Conservation (phyloP, 257 asterid genomes). For the Ajuga chamaepitys region DNA sequence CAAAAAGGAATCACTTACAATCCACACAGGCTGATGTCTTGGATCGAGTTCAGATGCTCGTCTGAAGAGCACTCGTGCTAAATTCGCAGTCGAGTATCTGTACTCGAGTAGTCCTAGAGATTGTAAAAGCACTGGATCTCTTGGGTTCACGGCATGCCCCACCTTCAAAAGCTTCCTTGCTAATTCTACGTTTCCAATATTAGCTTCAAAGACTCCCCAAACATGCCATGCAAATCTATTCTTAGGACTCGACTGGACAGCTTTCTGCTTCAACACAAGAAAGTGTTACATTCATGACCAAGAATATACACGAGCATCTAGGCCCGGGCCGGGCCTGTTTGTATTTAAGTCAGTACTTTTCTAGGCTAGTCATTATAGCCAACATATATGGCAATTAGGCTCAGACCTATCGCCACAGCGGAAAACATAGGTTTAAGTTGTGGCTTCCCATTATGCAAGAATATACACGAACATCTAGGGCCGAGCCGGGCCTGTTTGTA, state of each 20-base stretch:
- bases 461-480: not conserved
- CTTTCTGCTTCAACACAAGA: constrained; percentile 43
- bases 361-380: too few relatives aligned
- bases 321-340: not conserved
- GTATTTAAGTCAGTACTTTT: too few relatives aligned
- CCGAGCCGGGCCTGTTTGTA: not conserved
- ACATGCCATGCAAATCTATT: constrained; percentile 98
- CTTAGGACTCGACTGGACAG: constrained; percentile 95
- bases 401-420: too few relatives aligned
- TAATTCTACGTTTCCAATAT: constrained; percentile 52
- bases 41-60: constrained; percentile 83
- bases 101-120: constrained; percentile 82
- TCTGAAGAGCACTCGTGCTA: constrained; percentile 67
- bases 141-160: constrained; percentile 81
- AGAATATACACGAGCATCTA: not conserved
- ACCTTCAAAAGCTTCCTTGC: constrained; percentile 85
- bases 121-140: constrained; percentile 95
- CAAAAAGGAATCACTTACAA: constrained; percentile 37
- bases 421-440: too few relatives aligned
- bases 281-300: not conserved
- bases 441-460: too few relatives aligned
- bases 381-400: too few relatives aligned
- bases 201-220: constrained; percentile 94
- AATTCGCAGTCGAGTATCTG: constrained; percentile 59
- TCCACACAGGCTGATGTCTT: constrained; percentile 95